phyloP scores from a whole-genome alignment of 1,139 yeast species.

The Magnusiomyces suaveolens region DNA sequence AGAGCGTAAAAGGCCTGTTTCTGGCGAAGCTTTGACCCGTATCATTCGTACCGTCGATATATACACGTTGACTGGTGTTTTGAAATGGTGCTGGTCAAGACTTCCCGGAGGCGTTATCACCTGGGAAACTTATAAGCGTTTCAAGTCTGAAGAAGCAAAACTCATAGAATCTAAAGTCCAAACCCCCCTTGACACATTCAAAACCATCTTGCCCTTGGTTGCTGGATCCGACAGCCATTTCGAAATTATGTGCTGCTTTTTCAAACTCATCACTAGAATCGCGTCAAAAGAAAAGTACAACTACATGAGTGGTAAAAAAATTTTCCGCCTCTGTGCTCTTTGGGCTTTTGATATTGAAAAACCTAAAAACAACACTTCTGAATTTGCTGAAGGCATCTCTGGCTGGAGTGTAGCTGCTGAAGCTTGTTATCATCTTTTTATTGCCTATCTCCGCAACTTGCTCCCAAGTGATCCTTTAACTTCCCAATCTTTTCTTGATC shows the following conservation, averaged over 20 bases:
- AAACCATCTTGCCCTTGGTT: conserved; percentile 75
- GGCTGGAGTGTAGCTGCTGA: conserved; percentile 67
- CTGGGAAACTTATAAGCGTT: conserved; percentile 73
- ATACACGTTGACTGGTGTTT: conserved; percentile 53
- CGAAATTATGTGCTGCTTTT: conserved; percentile 75
- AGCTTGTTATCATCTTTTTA: conserved; percentile 71
- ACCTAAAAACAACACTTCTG: conserved; percentile 26
- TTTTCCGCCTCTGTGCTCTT: conserved; percentile 71
- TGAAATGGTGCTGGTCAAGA: conserved; percentile 81
- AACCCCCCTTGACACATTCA: conserved; percentile 46
- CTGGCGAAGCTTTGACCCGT: conserved; percentile 26
- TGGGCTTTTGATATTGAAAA: conserved; percentile 66
- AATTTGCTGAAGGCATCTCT: conserved; percentile 61
- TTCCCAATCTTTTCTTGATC: not conserved
- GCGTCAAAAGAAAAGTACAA: conserved; percentile 77
- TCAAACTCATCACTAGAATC: conserved; percentile 69
- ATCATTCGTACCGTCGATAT: conserved; percentile 25
- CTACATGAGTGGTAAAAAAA: conserved; percentile 68
- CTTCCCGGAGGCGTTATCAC: conserved; percentile 71
- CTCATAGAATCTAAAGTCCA: conserved; percentile 33
- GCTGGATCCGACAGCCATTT: conserved; percentile 80
- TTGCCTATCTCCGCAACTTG: conserved; percentile 74
- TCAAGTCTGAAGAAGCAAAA: conserved; percentile 49
- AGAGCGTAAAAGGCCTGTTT: conserved; percentile 19
- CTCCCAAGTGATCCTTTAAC: conserved; percentile 13